phyloP scores from a whole-genome alignment of 495 filamentous ascomycete species.

The Penicillium tannophilum region DNA sequence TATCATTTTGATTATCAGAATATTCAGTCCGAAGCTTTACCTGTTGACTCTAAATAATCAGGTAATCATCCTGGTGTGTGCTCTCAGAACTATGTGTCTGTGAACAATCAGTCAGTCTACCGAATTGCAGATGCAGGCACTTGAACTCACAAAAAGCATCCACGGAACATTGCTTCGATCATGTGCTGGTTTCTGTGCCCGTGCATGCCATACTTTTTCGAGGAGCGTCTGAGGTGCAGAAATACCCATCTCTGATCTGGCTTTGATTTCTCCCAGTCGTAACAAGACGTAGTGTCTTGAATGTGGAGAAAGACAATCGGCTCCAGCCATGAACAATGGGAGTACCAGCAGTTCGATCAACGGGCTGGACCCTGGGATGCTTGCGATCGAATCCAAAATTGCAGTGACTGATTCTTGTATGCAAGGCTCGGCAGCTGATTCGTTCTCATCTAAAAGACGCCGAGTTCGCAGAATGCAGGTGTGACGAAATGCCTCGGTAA shows the following conservation, averaged over 20 bases:
- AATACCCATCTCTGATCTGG: conserved; percentile 36
- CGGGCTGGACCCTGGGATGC: conserved; percentile 29
- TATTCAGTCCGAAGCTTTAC: too few species aligned
- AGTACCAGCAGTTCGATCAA: conserved; percentile 37
- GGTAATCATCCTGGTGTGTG: conserved; percentile 28
- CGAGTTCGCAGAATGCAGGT: conserved; percentile 40
- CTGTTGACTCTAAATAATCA: conserved; percentile 26
- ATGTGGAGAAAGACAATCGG: conserved; percentile 34
- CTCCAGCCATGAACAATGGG: conserved; percentile 42
- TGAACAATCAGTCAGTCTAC: conserved; percentile 8
- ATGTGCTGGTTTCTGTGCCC: conserved; percentile 26
- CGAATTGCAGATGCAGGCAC: not conserved
- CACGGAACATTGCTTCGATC: conserved; percentile 37
- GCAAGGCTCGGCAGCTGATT: conserved; percentile 25
- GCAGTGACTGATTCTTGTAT: conserved; percentile 36
- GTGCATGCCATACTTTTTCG: conserved; percentile 37
- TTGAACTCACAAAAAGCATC: conserved; percentile 40
- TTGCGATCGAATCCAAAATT: conserved; percentile 35
- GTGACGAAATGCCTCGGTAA: conserved; percentile 37
- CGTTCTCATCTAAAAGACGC: conserved; percentile 32
- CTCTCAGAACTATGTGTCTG: conserved; percentile 23
- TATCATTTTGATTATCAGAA: too few species aligned
- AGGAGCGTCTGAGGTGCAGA: conserved; percentile 29
- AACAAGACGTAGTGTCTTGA: conserved; percentile 39
- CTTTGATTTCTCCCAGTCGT: conserved; percentile 32